phyloP scores from a whole-genome alignment of 768 basidiomycete species.

The Kwoniella mangroviensis region DNA sequence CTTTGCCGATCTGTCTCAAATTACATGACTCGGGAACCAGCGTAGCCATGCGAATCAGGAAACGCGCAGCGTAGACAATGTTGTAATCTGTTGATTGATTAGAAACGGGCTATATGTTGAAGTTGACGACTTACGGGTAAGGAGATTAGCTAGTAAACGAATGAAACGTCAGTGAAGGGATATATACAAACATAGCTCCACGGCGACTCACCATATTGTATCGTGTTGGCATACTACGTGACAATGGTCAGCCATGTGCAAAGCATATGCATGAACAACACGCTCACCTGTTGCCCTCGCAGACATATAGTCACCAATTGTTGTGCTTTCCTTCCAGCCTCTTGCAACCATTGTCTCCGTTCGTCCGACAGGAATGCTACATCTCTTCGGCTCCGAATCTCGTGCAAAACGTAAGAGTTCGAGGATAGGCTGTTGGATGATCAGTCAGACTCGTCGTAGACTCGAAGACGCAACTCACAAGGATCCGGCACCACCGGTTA shows the following conservation, averaged over 20 bases:
- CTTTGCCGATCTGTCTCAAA: slow-evolving; percentile 40
- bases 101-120: not conserved
- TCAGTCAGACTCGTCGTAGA: not conserved
- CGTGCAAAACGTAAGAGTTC: slow-evolving; percentile 46
- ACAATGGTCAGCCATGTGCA: not conserved
- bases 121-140: slow-evolving; percentile 29
- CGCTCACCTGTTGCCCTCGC: slow-evolving; percentile 33
- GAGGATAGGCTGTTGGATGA: slow-evolving; percentile 26
- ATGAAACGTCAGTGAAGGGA: not conserved
- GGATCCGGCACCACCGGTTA: slow-evolving; percentile 32
- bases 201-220: slow-evolving; percentile 38
- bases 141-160: slow-evolving; percentile 33
- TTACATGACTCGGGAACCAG: slow-evolving; percentile 43
- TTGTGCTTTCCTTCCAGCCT: slow-evolving; percentile 39
- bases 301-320: slow-evolving; percentile 35
- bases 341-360: slow-evolving; percentile 33
- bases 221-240: slow-evolving; percentile 35
- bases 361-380: slow-evolving; percentile 39
- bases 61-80: slow-evolving; percentile 43
- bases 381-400: slow-evolving; percentile 38
- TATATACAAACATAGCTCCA: too few relatives aligned
- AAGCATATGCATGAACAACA: not conserved
- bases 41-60: slow-evolving; percentile 46
- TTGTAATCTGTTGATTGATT: slow-evolving; percentile 16
- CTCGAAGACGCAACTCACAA: slow-evolving; percentile 24